Conservation (phyloP, 306 rosid genomes). For the Elaeagnus macrophylla region DNA sequence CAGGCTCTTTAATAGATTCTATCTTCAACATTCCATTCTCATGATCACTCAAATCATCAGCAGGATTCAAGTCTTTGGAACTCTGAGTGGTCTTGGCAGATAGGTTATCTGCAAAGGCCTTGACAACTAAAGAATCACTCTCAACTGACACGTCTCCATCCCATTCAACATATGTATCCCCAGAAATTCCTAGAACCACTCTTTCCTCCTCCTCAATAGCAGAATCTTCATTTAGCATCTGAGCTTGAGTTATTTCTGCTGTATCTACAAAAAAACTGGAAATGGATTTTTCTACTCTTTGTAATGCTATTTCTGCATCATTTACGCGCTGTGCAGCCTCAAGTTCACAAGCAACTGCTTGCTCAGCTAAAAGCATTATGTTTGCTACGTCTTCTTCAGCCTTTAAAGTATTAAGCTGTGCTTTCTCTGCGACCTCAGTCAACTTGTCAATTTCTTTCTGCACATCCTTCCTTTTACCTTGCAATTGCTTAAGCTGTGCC, state of each 20-base stretch:
- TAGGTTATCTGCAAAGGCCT: constrained; percentile 29
- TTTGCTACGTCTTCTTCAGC: constrained; percentile 83
- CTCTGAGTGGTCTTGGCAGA: constrained; percentile 35
- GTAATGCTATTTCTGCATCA: constrained; percentile 77
- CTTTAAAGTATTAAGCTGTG: constrained; percentile 59
- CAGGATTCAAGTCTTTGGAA: constrained; percentile 30
- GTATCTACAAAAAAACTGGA: constrained; percentile 33
- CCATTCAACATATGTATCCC: constrained; percentile 35
- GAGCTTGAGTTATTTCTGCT: constrained; percentile 33
- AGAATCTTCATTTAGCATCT: constrained; percentile 29
- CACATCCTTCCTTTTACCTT: constrained; percentile 69
- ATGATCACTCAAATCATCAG: constrained; percentile 50
- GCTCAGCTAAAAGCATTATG: constrained; percentile 90
- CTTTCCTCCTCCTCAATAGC: constrained; percentile 45
- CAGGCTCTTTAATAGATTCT: constrained; percentile 58
- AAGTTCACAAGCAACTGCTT: constrained; percentile 90
- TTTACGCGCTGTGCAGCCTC: constrained; percentile 66
- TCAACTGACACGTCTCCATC: constrained; percentile 30
- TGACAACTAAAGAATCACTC: constrained; percentile 39
- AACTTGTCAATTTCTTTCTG: constrained; percentile 73
- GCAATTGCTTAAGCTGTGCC: constrained; percentile 41
- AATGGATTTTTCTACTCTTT: constrained; percentile 45
- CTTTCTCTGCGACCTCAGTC: constrained; percentile 64
- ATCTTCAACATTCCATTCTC: constrained; percentile 58
- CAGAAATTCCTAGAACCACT: constrained; percentile 36